A percentile compares a stretch with the other conserved stretches of the same genome.
phyloP scores from a whole-genome alignment of 805 yeast genomes.

The Teunomyces barrocoloradensis region DNA sequence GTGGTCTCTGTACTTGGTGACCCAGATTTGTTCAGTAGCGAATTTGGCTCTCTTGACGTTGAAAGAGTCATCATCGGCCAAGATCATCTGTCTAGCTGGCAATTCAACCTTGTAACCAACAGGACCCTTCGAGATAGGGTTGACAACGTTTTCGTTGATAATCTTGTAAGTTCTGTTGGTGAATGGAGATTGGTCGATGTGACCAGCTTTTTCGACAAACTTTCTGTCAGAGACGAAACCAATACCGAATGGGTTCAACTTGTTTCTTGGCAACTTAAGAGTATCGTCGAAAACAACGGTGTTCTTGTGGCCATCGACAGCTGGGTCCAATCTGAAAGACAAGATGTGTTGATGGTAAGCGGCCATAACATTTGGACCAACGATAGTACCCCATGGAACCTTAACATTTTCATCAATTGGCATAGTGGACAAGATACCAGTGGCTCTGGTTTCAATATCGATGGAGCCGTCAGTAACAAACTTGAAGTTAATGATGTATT shows the following conservation, averaged over 20 bases:
- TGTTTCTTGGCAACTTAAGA: slow-evolving; percentile 54
- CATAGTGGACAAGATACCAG: slow-evolving; percentile 84
- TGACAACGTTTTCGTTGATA: slow-evolving; percentile 68
- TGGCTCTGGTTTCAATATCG: slow-evolving; percentile 76
- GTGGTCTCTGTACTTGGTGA: slow-evolving; percentile 71
- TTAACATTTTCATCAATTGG: slow-evolving; percentile 67
- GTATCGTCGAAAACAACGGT: slow-evolving; percentile 71
- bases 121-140: slow-evolving; percentile 66
- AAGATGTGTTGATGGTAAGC: slow-evolving; percentile 82
- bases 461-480: slow-evolving; percentile 78
- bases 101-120: slow-evolving; percentile 72
- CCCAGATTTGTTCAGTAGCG: slow-evolving; percentile 81
- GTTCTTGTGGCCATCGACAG: slow-evolving; percentile 77
- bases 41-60: slow-evolving; percentile 70
- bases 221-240: slow-evolving; percentile 67
- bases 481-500: slow-evolving; percentile 68
- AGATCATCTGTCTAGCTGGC: slow-evolving; percentile 75
- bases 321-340: slow-evolving; percentile 78
- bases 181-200: slow-evolving; percentile 70
- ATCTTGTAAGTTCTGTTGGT: slow-evolving; percentile 73
- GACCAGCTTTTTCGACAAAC: slow-evolving; percentile 67
- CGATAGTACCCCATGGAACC: slow-evolving; percentile 72
- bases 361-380: slow-evolving; percentile 80
- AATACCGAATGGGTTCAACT: slow-evolving; percentile 62
- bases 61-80: slow-evolving; percentile 62